Evolutionary conservation across 1,139 yeast species (phyloP).

Genomic region (Yamadazyma jaroonii): DNA sequence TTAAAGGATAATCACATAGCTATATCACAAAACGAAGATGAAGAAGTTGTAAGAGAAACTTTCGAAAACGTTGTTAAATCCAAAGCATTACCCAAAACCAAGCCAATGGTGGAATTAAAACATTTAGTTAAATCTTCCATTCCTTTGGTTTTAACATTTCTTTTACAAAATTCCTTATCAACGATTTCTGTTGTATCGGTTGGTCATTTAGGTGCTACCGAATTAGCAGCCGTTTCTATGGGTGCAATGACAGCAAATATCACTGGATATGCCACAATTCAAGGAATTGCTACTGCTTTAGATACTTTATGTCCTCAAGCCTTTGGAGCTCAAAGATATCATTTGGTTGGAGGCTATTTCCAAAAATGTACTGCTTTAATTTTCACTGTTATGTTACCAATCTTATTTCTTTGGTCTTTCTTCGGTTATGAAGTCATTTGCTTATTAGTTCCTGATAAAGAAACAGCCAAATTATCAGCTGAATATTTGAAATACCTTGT

Average conservation of each 20-base stretch:
- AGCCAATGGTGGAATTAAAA: conserved; percentile 34
- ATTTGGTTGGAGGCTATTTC: conserved; percentile 50
- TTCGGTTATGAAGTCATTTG: conserved; percentile 40
- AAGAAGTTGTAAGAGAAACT: conserved; percentile 25
- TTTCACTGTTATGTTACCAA: conserved; percentile 45
- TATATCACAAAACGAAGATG: conserved; percentile 20
- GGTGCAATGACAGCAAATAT: conserved; percentile 65
- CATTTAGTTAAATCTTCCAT: conserved; percentile 42
- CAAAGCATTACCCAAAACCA: conserved; percentile 25
- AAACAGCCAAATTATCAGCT: conserved; percentile 51
- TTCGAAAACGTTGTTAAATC: conserved; percentile 37
- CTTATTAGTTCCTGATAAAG: conserved; percentile 41
- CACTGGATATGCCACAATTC: conserved; percentile 57
- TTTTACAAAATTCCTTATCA: conserved; percentile 54
- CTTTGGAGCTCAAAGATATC: conserved; percentile 55
- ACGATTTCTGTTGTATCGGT: conserved; percentile 58
- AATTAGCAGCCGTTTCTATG: conserved; percentile 58
- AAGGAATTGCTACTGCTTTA: conserved; percentile 72
- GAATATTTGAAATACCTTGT: conserved; percentile 48
- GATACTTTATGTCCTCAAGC: conserved; percentile 89
- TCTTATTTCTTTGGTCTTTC: conserved; percentile 49
- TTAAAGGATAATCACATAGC: conserved; percentile 30
- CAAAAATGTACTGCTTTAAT: conserved; percentile 57
- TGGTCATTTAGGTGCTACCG: conserved; percentile 58
- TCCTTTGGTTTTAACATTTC: conserved; percentile 53